Percentiles rank a stretch among this genome's conserved stretches.
phyloP scores from a whole-genome alignment of 2,329 filamentous ascomycete genomes.

The Ceratocystis variospora region DNA sequence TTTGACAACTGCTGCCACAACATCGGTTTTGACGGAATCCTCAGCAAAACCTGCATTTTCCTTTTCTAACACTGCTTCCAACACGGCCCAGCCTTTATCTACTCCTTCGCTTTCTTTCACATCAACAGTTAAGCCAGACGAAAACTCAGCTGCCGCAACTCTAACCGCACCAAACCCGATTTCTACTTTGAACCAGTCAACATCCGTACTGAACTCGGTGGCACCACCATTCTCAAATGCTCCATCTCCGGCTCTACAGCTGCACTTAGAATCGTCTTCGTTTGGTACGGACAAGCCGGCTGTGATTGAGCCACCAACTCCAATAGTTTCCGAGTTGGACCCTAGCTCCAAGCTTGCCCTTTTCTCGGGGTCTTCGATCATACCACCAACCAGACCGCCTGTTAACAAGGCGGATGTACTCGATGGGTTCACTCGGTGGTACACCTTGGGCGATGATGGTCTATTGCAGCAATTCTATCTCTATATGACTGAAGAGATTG shows the following conservation, averaged over 20 bases:
- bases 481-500: slow-evolving; percentile 33
- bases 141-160: background rate
- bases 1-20: background rate
- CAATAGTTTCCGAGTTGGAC: background rate
- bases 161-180: background rate
- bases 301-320: background rate
- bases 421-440: slow-evolving; percentile 40
- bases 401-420: slow-evolving; percentile 24
- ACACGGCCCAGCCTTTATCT: background rate
- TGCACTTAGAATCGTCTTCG: background rate
- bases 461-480: slow-evolving; percentile 38
- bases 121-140: background rate
- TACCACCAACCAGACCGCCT: background rate
- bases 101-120: slow-evolving; percentile 5
- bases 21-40: background rate
- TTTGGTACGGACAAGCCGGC: background rate
- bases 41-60: background rate
- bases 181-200: background rate
- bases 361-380: slow-evolving; percentile 13
- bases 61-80: background rate
- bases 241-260: background rate
- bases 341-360: slow-evolving; percentile 12
- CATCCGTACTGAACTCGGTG: background rate
- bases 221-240: background rate
- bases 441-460: slow-evolving; percentile 39